These are phyloP conservation scores for Chaetomium fimeti DNA, from an alignment of 495 filamentous ascomycete genomes.

Conservation along the genomic window DNA sequence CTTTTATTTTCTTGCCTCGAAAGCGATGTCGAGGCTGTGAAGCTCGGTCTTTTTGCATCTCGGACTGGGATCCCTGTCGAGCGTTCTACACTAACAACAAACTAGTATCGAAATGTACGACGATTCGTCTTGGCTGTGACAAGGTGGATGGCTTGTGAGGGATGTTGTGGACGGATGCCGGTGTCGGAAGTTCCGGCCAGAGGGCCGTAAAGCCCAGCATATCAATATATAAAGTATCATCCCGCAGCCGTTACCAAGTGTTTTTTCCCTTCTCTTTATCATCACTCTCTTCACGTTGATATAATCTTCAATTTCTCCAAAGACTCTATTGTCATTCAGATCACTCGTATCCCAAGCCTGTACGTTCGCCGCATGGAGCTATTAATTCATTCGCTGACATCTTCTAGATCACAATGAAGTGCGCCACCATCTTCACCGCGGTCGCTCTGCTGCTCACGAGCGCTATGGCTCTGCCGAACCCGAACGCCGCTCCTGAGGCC, in stretches of 20 bases:
- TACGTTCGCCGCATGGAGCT: background rate
- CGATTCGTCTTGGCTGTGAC: too few species aligned
- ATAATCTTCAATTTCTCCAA: background rate
- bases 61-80: too few species aligned
- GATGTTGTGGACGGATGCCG: background rate
- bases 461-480: background rate
- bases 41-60: too few species aligned
- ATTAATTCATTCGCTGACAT: too few species aligned
- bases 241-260: background rate
- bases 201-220: background rate
- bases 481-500: background rate
- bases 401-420: background rate
- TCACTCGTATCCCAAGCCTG: background rate
- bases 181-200: background rate
- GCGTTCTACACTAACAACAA: too few species aligned
- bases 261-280: background rate
- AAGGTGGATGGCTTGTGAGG: background rate
- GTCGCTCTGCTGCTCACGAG: background rate
- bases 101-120: too few species aligned
- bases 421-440: background rate
- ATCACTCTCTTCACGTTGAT: background rate
- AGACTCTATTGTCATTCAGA: background rate
- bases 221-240: background rate
- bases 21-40: too few species aligned
- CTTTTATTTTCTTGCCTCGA: too few species aligned